Evolutionary conservation across 1,284 basidiomycete genomes (phyloP), one percentile per base, ranked within the genome.

Genomic region (Boletus hoseneyae): DNA sequence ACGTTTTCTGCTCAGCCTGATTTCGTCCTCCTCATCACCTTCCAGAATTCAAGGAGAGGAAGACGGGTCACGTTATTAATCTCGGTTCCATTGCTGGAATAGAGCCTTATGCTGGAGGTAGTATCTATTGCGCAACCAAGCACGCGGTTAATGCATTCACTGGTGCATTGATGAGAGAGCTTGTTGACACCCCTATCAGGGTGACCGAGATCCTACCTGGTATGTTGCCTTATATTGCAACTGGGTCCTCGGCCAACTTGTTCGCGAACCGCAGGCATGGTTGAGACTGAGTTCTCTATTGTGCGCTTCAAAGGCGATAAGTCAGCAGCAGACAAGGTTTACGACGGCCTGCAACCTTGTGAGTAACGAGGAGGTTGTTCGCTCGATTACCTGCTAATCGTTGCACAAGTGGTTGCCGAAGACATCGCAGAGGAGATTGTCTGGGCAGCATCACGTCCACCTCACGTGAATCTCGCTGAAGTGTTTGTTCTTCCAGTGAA

Each of bases 341-440:
- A 97, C 68, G 76, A 89, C 42, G 93, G 93, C 33, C 64, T 95
- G 36, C 74, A 88, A 55, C 91, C 91, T 50, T 66, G 89, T 90
- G 63, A 68, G 85, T 74, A 30, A 16, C 25, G 6, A 33, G 36
- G 25, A 21, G 16, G 27, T n/a, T 38, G 19, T 42, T 48, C 48
- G 45, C 36, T 39, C 42, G 48, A 64, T 46, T 11, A n/a, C 38
- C 11, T 41, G 19, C 48, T 68, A 15, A 65, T 46, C 4, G 37
- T 47, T 39, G 29, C 27, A 15, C 61, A 68, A 84, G 88, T 93
- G 64, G 78, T 80, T 3, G 86, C 87, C 9, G 76, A 85, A 51
- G 93, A 96, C 65, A 87, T 96, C 47, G 96, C 96, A 1, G 95
- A 99, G 70, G 93, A 99, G 70, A 96, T 99, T 62, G 93, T 97